A percentile compares a stretch with the other conserved stretches of the same genome.
Conservation (phyloP, 768 basidiomycete species). For the Strobilomyces dryophilus region DNA sequence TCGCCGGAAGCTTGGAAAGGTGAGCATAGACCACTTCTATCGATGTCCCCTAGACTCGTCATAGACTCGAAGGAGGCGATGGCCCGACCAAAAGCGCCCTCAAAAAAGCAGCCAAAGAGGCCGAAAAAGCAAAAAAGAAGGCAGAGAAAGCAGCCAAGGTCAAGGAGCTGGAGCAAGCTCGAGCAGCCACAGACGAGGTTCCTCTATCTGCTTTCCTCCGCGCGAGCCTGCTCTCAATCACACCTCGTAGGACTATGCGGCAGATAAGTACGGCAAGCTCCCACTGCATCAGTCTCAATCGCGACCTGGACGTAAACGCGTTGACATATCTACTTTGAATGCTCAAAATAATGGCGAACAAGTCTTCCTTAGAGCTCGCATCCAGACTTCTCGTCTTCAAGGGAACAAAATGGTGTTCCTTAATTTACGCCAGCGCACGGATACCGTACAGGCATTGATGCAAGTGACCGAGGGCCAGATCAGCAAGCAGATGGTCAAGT, state of each 20-base stretch:
- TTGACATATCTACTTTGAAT: slow-evolving; percentile 62
- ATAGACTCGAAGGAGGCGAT: slow-evolving; percentile 27
- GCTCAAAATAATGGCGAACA: slow-evolving; percentile 62
- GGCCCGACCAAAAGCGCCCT: slow-evolving; percentile 83
- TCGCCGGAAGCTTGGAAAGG: slow-evolving; percentile 10
- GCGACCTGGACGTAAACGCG: slow-evolving; percentile 56
- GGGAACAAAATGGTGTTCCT: slow-evolving; percentile 96
- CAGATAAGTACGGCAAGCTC: slow-evolving; percentile 78
- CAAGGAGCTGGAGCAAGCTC: slow-evolving; percentile 69
- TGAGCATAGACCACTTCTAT: slow-evolving; percentile 1
- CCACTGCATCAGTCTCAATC: slow-evolving; percentile 91
- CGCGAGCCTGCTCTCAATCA: slow-evolving; percentile 16
- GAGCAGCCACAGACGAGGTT: slow-evolving; percentile 58
- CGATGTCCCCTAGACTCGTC: slow-evolving; percentile 1
- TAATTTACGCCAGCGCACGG: slow-evolving; percentile 81
- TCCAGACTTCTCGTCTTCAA: slow-evolving; percentile 89
- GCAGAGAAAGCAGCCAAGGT: slow-evolving; percentile 82
- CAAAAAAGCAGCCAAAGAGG: slow-evolving; percentile 89
- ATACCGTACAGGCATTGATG: slow-evolving; percentile 85
- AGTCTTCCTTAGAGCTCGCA: slow-evolving; percentile 82
- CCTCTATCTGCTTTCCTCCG: slow-evolving; percentile 29
- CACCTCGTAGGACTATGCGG: slow-evolving; percentile 61
- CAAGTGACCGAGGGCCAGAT: slow-evolving; percentile 67
- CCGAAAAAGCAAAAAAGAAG: slow-evolving; percentile 85
- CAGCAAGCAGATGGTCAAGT: slow-evolving; percentile 98